phyloP scores from a whole-genome alignment of 352 stramenopile species.

The Phytophthora multivora region DNA sequence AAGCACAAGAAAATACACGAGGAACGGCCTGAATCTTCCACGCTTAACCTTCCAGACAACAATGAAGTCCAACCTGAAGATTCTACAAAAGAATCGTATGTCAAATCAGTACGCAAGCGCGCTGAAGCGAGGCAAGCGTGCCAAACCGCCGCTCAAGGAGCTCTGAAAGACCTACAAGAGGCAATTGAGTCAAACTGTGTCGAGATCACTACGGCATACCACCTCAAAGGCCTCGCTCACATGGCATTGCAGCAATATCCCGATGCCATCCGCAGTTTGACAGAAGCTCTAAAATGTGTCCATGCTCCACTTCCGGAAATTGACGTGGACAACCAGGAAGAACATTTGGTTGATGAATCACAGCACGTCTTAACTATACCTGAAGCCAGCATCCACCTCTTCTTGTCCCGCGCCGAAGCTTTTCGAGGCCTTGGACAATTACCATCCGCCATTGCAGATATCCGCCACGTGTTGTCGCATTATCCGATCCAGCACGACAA shows the following conservation, averaged over 20 bases:
- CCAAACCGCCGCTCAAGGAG: slow-evolving; percentile 16
- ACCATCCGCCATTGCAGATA: slow-evolving; percentile 45
- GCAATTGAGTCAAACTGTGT: slow-evolving; percentile 28
- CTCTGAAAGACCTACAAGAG: slow-evolving; percentile 39
- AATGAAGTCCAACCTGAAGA: slow-evolving; percentile 11
- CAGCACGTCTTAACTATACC: slow-evolving; percentile 16
- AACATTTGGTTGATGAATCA: slow-evolving; percentile 9
- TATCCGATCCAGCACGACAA: slow-evolving; percentile 30
- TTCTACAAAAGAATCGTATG: slow-evolving; percentile 3
- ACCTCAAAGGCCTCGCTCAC: slow-evolving; percentile 45
- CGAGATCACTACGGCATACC: slow-evolving; percentile 42
- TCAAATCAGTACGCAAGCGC: slow-evolving; percentile 14
- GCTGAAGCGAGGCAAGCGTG: slow-evolving; percentile 10
- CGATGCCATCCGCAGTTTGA: slow-evolving; percentile 48
- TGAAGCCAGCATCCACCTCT: slow-evolving; percentile 36
- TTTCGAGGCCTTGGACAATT: slow-evolving; percentile 53
- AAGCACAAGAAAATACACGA: slow-evolving; percentile 7
- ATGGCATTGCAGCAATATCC: slow-evolving; percentile 38
- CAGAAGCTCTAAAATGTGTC: slow-evolving; percentile 37
- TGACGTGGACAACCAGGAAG: slow-evolving; percentile 16
- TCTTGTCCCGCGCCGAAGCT: slow-evolving; percentile 52
- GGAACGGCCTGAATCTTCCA: slow-evolving; percentile 11
- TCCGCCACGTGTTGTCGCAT: slow-evolving; percentile 39
- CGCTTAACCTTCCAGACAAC: background rate
- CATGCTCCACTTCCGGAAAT: slow-evolving; percentile 8